phyloP scores from a whole-genome alignment of 2,329 filamentous ascomycete genomes.

The Diaporthe eres region DNA sequence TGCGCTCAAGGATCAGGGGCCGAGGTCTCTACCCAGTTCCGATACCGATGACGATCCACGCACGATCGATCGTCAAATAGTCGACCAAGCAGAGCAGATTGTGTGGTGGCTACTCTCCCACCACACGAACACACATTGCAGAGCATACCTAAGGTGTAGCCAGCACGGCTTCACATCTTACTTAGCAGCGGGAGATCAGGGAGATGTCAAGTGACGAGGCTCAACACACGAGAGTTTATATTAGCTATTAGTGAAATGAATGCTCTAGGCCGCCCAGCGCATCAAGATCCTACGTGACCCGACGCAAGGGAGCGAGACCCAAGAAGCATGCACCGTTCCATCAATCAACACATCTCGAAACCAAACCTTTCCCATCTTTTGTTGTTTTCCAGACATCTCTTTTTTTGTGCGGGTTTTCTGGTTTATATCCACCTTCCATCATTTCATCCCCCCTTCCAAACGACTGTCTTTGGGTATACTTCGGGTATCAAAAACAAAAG shows the following conservation, averaged over 20 bases:
- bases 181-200: background rate
- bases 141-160: background rate
- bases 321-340: constrained; percentile 34
- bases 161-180: background rate
- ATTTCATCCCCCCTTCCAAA: constrained; percentile 42
- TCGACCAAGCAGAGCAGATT: background rate
- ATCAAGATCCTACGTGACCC: constrained; percentile 33
- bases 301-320: background rate
- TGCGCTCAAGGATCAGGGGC: constrained; percentile 21
- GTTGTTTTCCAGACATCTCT: constrained; percentile 37
- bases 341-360: constrained; percentile 35
- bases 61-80: constrained; percentile 8
- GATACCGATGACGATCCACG: constrained; percentile 9
- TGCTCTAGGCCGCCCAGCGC: constrained; percentile 30
- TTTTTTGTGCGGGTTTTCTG: constrained; percentile 41
- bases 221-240: constrained; percentile 51
- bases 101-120: too few relatives aligned
- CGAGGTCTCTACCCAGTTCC: background rate
- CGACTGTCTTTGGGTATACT: constrained; percentile 52
- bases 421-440: constrained; percentile 39
- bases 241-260: constrained; percentile 51
- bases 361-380: constrained; percentile 37
- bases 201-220: constrained; percentile 42
- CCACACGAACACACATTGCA: background rate
- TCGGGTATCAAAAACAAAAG: constrained; percentile 55